A percentile compares a stretch with the other conserved stretches of the same genome.
Evolutionary conservation across 768 basidiomycete genomes (phyloP).

Genomic region (Suillus cothurnatus): DNA sequence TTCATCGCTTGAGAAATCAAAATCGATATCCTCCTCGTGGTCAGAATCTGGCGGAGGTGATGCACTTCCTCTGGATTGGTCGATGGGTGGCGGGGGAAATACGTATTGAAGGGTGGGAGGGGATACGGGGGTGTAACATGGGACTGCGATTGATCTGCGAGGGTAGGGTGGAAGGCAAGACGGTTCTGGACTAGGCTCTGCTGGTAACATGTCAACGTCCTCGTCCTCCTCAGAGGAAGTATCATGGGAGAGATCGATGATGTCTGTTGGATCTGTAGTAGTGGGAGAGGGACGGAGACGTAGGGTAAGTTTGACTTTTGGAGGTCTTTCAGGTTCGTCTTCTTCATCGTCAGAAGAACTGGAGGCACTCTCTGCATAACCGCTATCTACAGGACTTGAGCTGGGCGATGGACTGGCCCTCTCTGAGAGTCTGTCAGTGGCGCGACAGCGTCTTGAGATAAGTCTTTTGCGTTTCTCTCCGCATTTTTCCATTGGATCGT

Average conservation of each 20-base stretch:
- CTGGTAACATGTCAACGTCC: slow-evolving; percentile 21
- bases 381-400: slow-evolving; percentile 30
- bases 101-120: slow-evolving; percentile 25
- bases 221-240: slow-evolving; percentile 20
- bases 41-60: slow-evolving; percentile 74
- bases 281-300: slow-evolving; percentile 51
- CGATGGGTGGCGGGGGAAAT: slow-evolving; percentile 27
- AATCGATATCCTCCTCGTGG: slow-evolving; percentile 40
- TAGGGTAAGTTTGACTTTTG: slow-evolving; percentile 72
- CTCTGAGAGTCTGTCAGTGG: slow-evolving; percentile 1
- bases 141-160: slow-evolving; percentile 59
- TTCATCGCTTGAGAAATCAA: slow-evolving; percentile 30
- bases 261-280: slow-evolving; percentile 24
- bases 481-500: slow-evolving; percentile 34
- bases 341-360: slow-evolving; percentile 31
- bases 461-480: slow-evolving; percentile 50
- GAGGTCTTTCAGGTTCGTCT: slow-evolving; percentile 40
- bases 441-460: background rate
- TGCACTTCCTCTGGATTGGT: slow-evolving; percentile 44
- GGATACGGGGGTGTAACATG: slow-evolving; percentile 51
- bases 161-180: slow-evolving; percentile 59
- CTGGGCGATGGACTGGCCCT: slow-evolving; percentile 1
- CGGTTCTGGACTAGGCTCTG: slow-evolving; percentile 28
- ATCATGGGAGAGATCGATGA: slow-evolving; percentile 47
- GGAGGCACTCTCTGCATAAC: slow-evolving; percentile 24